Evolutionary conservation across 495 filamentous ascomycete species (phyloP), one percentile per base, ranked within the genome.

Genomic region (Penicillium subrubescens): DNA sequence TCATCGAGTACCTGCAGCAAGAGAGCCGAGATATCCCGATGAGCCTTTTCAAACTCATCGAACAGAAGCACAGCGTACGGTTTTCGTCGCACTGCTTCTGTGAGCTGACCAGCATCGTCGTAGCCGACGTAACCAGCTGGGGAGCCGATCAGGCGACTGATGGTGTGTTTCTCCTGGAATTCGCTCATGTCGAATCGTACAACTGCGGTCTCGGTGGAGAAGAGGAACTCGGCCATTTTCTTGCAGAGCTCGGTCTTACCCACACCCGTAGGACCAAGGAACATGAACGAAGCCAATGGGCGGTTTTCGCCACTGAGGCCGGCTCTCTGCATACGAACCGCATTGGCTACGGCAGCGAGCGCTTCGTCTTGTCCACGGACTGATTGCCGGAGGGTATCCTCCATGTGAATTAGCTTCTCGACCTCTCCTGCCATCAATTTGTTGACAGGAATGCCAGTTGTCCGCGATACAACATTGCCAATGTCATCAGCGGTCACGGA

Each of bases 231-330:
- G 52, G 94, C 95, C 72, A 99, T 90, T 67, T 93, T 94, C 84
- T 99, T 99, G 84, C 93, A 97, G 6, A 97, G 84, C 67, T 97
- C 95, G 2, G 94, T 99, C 77, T 99, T 99, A 56, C 95, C 95
- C 33, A 97, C 94, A 67, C 95, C 94, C 15, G 95, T 99, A 8
- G 95, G 95, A 0, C 95, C 95, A 19, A 98, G 84, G 83, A 98
- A 97, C 90, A 98, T 97, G 84, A 98, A 98, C 7, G 89, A 93
- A 2, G 94, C 95, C 10, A 96, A 80, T 1, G 95, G 94, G 1
- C 94, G 87, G 69, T 97, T 96, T 64, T 97, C 92, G 25, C 92
- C 92, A 66, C 89, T 93, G 34, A 98, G 83, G 10, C 95, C 95
- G 27, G 95, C 95, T 60, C 95, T 83, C 73, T 99, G 95, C 87